These are phyloP conservation scores for Saturnispora mendoncae DNA, from an alignment of 805 yeast genomes.

Conservation along the genomic window DNA sequence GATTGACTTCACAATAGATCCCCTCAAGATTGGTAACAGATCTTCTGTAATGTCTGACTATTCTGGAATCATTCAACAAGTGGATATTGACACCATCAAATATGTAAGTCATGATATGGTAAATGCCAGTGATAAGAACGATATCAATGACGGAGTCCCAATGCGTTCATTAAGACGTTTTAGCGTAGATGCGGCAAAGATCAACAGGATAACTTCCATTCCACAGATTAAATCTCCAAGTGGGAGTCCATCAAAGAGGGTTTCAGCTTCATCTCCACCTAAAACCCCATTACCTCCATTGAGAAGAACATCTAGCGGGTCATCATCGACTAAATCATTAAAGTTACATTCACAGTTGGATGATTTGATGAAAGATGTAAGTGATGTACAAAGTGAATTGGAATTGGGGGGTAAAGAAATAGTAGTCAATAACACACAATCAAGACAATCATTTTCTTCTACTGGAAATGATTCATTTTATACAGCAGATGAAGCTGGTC, in stretches of 20 bases:
- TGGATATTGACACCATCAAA: conserved; percentile 28
- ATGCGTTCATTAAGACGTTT: conserved; percentile 27
- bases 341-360: conserved; percentile 23
- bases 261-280: conserved; percentile 11
- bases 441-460: conserved; percentile 2
- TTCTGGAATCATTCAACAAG: conserved; percentile 31
- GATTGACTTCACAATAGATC: neutral
- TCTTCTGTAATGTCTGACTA: conserved; percentile 29
- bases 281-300: conserved; percentile 13
- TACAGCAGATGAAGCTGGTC: conserved; percentile 13
- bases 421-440: neutral
- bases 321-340: conserved; percentile 6
- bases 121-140: conserved; percentile 1
- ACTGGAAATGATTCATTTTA: conserved; percentile 12
- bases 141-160: conserved; percentile 17
- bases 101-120: conserved; percentile 21
- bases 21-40: conserved; percentile 19
- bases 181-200: conserved; percentile 10
- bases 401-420: too few species aligned
- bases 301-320: neutral
- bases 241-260: conserved; percentile 6
- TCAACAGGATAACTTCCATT: conserved; percentile 7
- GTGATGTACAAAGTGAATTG: conserved; percentile 16
- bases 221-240: neutral
- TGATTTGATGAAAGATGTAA: conserved; percentile 28